These are phyloP conservation scores for Tolypocladium guangdongense DNA, from an alignment of 2,329 filamentous ascomycete species.

Conservation along the genomic window DNA sequence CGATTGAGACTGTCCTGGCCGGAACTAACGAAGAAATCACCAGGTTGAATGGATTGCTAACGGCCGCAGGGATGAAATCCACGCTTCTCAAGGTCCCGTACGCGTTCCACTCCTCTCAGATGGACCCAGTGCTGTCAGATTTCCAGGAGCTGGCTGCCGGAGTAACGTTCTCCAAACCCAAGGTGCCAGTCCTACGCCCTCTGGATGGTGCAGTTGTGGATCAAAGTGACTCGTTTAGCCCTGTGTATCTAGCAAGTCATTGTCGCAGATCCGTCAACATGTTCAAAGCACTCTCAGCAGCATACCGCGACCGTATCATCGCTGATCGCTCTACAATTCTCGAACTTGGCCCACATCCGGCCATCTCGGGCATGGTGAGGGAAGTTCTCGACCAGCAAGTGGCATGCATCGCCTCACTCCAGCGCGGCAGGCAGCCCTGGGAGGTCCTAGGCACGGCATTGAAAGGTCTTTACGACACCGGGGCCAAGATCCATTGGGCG, in stretches of 20 bases:
- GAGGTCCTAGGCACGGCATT: background rate
- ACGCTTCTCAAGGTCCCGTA: slow-evolving; percentile 18
- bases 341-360: slow-evolving; percentile 1
- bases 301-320: background rate
- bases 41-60: slow-evolving; percentile 15
- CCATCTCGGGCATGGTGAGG: slow-evolving; percentile 2
- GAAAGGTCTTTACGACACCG: background rate
- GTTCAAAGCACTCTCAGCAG: background rate
- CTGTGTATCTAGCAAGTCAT: background rate
- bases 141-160: slow-evolving; percentile 42
- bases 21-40: background rate
- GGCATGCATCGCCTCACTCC: slow-evolving; percentile 24
- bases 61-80: slow-evolving; percentile 13
- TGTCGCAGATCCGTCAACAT: slow-evolving; percentile 1
- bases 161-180: slow-evolving; percentile 24
- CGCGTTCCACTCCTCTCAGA: slow-evolving; percentile 22
- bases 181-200: background rate
- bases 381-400: background rate
- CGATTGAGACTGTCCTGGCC: slow-evolving; percentile 37
- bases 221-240: background rate
- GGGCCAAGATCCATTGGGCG: slow-evolving; percentile 47
- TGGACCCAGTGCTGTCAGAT: slow-evolving; percentile 29
- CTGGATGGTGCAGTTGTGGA: background rate
- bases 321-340: background rate
- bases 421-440: slow-evolving; percentile 38